Evolutionary conservation across 345 rosid species (phyloP).

Genomic region (Laguncularia racemosa): DNA sequence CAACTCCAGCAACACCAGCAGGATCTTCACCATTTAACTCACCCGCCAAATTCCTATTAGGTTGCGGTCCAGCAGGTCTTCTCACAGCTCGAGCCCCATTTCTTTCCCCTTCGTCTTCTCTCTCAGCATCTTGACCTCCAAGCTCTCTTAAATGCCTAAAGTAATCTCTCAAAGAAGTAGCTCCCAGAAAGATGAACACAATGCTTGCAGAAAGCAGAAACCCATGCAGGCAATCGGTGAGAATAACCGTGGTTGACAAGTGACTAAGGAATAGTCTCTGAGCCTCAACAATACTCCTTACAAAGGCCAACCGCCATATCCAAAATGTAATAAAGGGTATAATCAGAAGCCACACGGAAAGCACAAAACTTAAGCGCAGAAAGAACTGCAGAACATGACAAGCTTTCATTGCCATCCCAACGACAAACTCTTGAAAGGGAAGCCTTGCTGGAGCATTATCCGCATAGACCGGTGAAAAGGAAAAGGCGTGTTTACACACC

Average conservation of each 20-base stretch:
- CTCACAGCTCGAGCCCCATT: slow-evolving; percentile 88
- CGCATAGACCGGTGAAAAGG: slow-evolving; percentile 97
- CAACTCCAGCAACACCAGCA: slow-evolving; percentile 68
- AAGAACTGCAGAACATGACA: slow-evolving; percentile 90
- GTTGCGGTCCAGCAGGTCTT: slow-evolving; percentile 52
- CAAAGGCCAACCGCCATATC: slow-evolving; percentile 94
- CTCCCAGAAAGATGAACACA: slow-evolving; percentile 93
- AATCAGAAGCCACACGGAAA: slow-evolving; percentile 91
- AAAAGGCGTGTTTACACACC: slow-evolving; percentile 97
- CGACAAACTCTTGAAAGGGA: slow-evolving; percentile 95
- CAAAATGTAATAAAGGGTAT: slow-evolving; percentile 94
- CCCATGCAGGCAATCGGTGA: slow-evolving; percentile 97
- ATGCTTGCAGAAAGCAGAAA: slow-evolving; percentile 97
- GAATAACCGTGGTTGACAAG: slow-evolving; percentile 69
- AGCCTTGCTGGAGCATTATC: slow-evolving; percentile 96
- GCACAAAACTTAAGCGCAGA: slow-evolving; percentile 86
- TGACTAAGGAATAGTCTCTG: slow-evolving; percentile 91
- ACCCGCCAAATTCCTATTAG: slow-evolving; percentile 68
- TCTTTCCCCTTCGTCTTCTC: slow-evolving; percentile 90
- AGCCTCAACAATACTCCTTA: slow-evolving; percentile 91
- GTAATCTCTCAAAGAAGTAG: slow-evolving; percentile 93
- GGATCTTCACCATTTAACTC: slow-evolving; percentile 84
- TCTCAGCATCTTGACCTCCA: slow-evolving; percentile 91
- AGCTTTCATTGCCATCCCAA: slow-evolving; percentile 95
- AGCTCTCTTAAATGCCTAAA: slow-evolving; percentile 90